Conservation (phyloP, 2,329 filamentous ascomycete genomes). For the Chalaropsis thielavioides region DNA sequence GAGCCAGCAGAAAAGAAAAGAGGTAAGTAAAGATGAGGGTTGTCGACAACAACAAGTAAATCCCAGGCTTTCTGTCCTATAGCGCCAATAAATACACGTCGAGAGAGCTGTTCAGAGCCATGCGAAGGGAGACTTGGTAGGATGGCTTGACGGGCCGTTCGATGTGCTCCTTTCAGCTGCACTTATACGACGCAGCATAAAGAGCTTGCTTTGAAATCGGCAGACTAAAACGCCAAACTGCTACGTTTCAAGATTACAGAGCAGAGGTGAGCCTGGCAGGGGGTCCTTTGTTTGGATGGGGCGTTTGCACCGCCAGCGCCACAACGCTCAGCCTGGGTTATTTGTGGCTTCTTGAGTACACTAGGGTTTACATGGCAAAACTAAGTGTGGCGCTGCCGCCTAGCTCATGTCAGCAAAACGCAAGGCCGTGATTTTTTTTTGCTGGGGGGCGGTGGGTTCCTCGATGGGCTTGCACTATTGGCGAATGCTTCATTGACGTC, state of each 20-base stretch:
- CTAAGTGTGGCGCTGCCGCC: conserved; percentile 10
- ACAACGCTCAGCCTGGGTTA: background rate
- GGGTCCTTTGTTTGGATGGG: background rate
- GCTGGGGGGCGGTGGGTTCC: background rate
- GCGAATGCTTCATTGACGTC: background rate
- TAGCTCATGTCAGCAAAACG: conserved; percentile 7
- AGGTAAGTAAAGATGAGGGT: conserved; percentile 2
- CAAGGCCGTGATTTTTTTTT: conserved; percentile 14
- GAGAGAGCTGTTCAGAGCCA: background rate
- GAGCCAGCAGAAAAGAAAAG: no score
- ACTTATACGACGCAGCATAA: conserved; percentile 4
- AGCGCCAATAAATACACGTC: background rate
- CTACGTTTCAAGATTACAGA: background rate
- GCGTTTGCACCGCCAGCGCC: background rate
- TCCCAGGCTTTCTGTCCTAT: background rate
- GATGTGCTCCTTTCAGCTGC: background rate
- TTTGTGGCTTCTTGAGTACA: background rate
- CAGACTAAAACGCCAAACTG: conserved; percentile 1
- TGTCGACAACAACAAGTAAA: background rate
- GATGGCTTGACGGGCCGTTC: background rate
- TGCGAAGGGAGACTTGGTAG: background rate
- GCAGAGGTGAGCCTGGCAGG: background rate
- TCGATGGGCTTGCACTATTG: background rate
- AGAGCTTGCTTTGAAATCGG: conserved; percentile 28
- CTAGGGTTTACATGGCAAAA: conserved; percentile 11